Base-by-base conservation (phyloP, 2,329 filamentous ascomycete genomes). In the Thelonectria blattea region DNA sequence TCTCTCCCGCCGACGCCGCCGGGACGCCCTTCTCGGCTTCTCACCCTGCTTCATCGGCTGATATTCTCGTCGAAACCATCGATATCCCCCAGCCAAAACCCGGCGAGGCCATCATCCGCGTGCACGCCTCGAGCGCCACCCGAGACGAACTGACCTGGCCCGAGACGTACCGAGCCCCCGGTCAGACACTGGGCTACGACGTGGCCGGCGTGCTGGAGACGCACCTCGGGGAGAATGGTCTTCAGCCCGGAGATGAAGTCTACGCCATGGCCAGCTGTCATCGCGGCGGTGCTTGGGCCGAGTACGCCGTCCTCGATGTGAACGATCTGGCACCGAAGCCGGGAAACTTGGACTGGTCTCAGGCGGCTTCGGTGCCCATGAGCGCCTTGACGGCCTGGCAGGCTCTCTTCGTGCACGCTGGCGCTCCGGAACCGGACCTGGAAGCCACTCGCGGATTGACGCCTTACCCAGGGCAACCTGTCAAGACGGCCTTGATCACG, bases 361-460 rank as follows among this genome's bases (percentile, higher is more conserved):
- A 75, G 32, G 72, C 74, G 0, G 74, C 75, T 1, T 71, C 74
- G 7, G 68, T 74, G 18, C 75, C 75, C 8, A 61, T 77, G 43
- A 75, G 72, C 52, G 73, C 72, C 3, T 62, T 77, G 24, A 77
- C 76, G 5, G 75, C 76, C 8, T 75, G 69, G 62, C 76, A 77
- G 65, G 70, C 71, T 2, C 59, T 78, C 15, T 76, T 61, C 18
- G 62, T 65, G 17, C 68, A 71, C 11, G 58, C 54, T 9, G 66
- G 68, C 1, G 55, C 62, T 24, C 50, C 68, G 7, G 30, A 59
- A n/a, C 39, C 43, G 1, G 51, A 61, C 20, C 50, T 61, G 46
- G 15, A 22, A 54, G 4, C 5, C 27, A 6, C 8, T 43, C 56
- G 63, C 9, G 52, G 53, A 27, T 46, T 41, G 32, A 61, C 42